phyloP scores from a whole-genome alignment of 179 eudicot genomes.

The Silene noctiflora region DNA sequence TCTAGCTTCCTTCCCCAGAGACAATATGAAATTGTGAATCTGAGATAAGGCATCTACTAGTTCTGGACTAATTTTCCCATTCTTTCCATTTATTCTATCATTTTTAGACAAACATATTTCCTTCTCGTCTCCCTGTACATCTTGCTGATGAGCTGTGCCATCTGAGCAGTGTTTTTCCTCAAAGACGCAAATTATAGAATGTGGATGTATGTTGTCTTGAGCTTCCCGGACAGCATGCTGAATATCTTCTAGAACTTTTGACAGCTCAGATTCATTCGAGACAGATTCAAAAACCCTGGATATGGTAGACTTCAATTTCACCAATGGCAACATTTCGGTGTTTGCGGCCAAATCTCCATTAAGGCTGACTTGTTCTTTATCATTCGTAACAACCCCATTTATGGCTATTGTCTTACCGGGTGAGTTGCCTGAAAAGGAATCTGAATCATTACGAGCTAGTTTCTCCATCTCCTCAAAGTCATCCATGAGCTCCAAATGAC shows the following conservation, averaged over 20 bases:
- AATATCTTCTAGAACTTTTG: constrained; percentile 54
- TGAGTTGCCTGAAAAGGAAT: constrained; percentile 28
- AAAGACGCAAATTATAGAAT: constrained; percentile 33
- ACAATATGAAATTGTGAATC: constrained; percentile 54
- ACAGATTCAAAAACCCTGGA: constrained; percentile 52
- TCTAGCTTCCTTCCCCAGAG: constrained; percentile 59
- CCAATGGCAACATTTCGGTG: constrained; percentile 31
- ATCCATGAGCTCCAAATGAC: constrained; percentile 85
- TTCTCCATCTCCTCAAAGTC: constrained; percentile 99
- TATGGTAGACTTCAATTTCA: constrained; percentile 57
- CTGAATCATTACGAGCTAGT: constrained; percentile 54
- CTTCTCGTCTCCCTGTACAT: no score
- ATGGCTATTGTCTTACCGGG: constrained; percentile 25
- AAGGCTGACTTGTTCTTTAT: constrained; percentile 22
- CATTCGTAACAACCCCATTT: constrained; percentile 26
- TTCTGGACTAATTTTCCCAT: constrained; percentile 33
- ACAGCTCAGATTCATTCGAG: constrained; percentile 53
- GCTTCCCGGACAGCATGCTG: constrained; percentile 54
- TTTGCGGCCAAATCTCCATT: constrained; percentile 17
- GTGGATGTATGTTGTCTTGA: constrained; percentile 40
- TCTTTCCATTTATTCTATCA: constrained; percentile 29
- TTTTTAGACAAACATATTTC: no score
- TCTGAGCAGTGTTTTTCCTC: constrained; percentile 45
- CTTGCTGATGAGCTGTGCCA: constrained; percentile 23
- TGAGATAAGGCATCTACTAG: constrained; percentile 54